Conservation (phyloP, 345 rosid genomes). For the Camelina hispida region DNA sequence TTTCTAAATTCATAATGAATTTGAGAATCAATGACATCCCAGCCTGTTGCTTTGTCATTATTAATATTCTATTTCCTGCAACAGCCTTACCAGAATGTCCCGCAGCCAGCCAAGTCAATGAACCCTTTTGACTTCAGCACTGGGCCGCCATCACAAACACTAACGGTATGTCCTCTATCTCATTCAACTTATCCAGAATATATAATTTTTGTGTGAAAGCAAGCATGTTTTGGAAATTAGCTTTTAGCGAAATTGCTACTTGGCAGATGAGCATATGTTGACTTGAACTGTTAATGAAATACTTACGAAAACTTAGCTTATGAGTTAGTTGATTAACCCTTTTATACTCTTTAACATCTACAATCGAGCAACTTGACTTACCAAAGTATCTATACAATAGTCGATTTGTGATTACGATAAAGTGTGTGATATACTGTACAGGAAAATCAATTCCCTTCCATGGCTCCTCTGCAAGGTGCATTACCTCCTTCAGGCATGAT, state of each 20-base stretch:
- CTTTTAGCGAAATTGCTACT: neutral
- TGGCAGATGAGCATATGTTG: neutral
- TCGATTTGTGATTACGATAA: neutral
- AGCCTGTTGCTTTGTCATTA: constrained; percentile 11
- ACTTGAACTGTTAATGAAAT: neutral
- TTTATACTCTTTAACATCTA: too few relatives aligned
- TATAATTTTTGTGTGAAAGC: neutral
- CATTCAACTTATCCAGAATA: constrained; percentile 16
- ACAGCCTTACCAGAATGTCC: constrained; percentile 65
- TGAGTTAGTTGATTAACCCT: constrained; percentile 3
- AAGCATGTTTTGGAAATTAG: constrained; percentile 4
- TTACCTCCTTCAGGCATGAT: constrained; percentile 60
- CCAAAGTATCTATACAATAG: neutral
- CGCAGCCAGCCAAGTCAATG: constrained; percentile 58
- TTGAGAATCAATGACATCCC: constrained; percentile 11
- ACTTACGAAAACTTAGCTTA: neutral
- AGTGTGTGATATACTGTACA: constrained; percentile 39
- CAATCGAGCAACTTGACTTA: neutral
- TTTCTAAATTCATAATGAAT: constrained; percentile 15
- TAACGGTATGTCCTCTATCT: constrained; percentile 55
- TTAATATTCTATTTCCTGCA: constrained; percentile 29
- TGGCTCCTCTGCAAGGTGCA: constrained; percentile 71
- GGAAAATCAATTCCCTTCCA: constrained; percentile 73
- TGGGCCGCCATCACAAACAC: constrained; percentile 62
- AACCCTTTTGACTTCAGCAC: constrained; percentile 82